phyloP scores from a whole-genome alignment of 2,329 filamentous ascomycete genomes.

The Ramularia collo-cygni region DNA sequence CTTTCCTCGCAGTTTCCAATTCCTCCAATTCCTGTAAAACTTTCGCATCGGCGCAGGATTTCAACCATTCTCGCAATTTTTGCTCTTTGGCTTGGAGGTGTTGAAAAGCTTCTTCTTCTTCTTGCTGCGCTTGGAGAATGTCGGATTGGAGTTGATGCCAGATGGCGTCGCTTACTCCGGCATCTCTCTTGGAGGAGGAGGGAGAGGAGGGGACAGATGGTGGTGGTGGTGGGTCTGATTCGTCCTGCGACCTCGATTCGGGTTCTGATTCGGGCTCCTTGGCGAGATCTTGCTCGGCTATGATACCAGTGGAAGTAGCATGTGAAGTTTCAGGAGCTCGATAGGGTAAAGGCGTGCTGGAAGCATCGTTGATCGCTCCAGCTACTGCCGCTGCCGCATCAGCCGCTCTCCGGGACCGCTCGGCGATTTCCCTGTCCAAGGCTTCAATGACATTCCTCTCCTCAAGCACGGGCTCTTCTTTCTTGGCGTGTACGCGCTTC shows the following conservation, averaged over 20 bases:
- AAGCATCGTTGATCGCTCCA: no score
- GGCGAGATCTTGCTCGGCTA: not conserved
- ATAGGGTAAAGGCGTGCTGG: not conserved
- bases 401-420: constrained; percentile 18
- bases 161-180: constrained; percentile 51
- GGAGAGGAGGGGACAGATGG: not conserved
- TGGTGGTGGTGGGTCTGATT: not conserved
- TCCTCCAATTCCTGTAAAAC: constrained; percentile 8
- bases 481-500: constrained; percentile 12
- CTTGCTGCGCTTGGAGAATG: constrained; percentile 26
- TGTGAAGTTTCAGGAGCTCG: not conserved
- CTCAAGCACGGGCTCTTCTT: constrained; percentile 22
- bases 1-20: constrained; percentile 24
- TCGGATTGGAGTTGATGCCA: constrained; percentile 57
- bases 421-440: constrained; percentile 31
- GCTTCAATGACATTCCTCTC: no score
- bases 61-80: constrained; percentile 17
- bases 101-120: constrained; percentile 34
- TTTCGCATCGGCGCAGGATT: constrained; percentile 10
- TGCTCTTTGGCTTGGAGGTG: constrained; percentile 26
- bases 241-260: not conserved
- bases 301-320: not conserved
- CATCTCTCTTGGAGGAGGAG: constrained; percentile 34
- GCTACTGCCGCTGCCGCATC: constrained; percentile 3
- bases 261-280: not conserved